Base-by-base conservation (phyloP, 805 yeast genomes). In the Barnettozyma siamensis region DNA sequence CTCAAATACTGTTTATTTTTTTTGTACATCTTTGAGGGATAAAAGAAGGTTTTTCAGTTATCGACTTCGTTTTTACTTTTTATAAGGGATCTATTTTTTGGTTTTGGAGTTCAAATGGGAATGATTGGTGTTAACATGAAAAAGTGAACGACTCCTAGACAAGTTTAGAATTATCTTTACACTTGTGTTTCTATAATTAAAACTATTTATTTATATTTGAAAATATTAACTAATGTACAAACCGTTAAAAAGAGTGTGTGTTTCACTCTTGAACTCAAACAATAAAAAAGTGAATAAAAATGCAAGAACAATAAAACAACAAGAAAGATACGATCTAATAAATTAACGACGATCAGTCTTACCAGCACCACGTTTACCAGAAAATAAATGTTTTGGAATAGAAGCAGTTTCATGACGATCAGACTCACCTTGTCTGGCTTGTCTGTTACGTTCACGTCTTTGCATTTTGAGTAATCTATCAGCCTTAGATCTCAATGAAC, bases 331-430 rank as follows among this genome's bases (percentile, higher is more conserved):
- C 24, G 11, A 35, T 20, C 30, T 6, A 31, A 28, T 29, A 21
- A 21, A 27, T 29, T 72, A 87, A 74, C 98, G 91, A 69, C 85
- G 77, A 65, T 88, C 95, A 49, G 88, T 81, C 65, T 83, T 83
- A 65, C 97, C 97, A 58, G 78, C 80, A 72, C 97, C 95, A 70
- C 99, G 81, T 76, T 93, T 93, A 69, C 99, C 99, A 57, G 88
- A 70, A 72, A 83, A 85, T 75, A 93, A 73, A 69, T 93, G 99
- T 73, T 89, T 91, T 49, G 97, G 96, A 69, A 86, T 66, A 47
- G 86, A 70, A 39, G 85, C 93, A 41, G 88, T 76, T 43, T 78
- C 72, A 64, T 88, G 95, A 67, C 98, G 82, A 69, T 93, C 99
- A 59, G 86, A 84, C 71, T 93, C 99, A 71, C 98, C 96, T 51